Conservation (phyloP, 2,329 filamentous ascomycete genomes). For the Claviceps sp. region DNA sequence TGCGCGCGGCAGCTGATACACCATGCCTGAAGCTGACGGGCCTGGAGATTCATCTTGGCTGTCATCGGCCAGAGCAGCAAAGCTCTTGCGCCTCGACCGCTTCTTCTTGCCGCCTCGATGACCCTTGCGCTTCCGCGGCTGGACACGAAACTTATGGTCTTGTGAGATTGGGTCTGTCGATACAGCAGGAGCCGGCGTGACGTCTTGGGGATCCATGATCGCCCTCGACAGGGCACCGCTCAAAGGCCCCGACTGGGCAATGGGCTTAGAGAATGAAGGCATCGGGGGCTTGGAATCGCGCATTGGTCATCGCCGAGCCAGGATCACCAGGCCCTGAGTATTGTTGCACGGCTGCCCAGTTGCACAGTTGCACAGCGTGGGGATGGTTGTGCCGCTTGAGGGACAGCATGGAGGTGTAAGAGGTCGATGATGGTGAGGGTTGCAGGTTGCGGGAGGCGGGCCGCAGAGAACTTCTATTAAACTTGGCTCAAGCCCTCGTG, state of each 20-base stretch:
- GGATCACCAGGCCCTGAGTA: neutral
- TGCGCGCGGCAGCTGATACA: slow-evolving; percentile 35
- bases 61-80: slow-evolving; percentile 52
- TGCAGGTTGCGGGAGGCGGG: neutral
- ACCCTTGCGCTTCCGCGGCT: slow-evolving; percentile 50
- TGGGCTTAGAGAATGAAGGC: slow-evolving; percentile 14
- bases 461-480: neutral
- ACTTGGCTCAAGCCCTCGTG: neutral
- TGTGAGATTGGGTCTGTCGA: slow-evolving; percentile 1
- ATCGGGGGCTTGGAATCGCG: neutral
- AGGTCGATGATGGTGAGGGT: neutral
- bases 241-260: slow-evolving; percentile 18
- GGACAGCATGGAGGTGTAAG: neutral
- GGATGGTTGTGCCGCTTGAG: neutral
- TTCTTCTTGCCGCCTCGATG: slow-evolving; percentile 70
- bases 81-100: slow-evolving; percentile 64
- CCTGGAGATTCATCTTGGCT: slow-evolving; percentile 23
- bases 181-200: slow-evolving; percentile 6
- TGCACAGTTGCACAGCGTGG: neutral
- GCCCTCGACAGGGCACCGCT: slow-evolving; percentile 6
- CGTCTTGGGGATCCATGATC: slow-evolving; percentile 7
- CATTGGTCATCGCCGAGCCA: neutral
- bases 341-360: neutral
- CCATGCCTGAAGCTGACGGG: slow-evolving; percentile 28
- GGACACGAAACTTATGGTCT: slow-evolving; percentile 7